Base-by-base conservation (phyloP, 2,329 filamentous ascomycete genomes). In the Aaosphaeria arxii region DNA sequence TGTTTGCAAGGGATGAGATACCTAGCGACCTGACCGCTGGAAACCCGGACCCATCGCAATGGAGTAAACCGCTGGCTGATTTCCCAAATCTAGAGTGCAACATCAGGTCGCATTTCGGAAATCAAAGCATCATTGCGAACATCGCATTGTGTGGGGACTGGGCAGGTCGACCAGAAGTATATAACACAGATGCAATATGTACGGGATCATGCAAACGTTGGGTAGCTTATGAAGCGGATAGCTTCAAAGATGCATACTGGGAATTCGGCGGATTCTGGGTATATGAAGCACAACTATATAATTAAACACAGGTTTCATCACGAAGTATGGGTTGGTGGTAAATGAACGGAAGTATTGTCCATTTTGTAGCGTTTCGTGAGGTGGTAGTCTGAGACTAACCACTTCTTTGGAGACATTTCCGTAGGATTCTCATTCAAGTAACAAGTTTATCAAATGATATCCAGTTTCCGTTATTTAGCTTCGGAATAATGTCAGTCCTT, bases 101-200 rank as follows among this genome's bases (percentile, higher is more conserved):
- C 40, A 86, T 94, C 54, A 46, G 52, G 5, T 38, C 11, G 6
- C 53, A 59, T 44, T 65, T 67, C 44, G 48, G 48, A 32, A 53
- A 61, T 29, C 49, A 55, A 52, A 53, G 46, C n/a, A 56, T 64
- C 45, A 63, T 78, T 40, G 67, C 77, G 43, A 74, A 79, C 56
- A 74, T 70, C 2, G 74, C 72, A n/a, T 76, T 79, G 55, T 79
- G 77, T 46, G 77, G 77, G 45, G 71, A 75, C 49, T 79, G 76
- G 76, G 76, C 76, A 31, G 76, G 76, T 11, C 46, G 58, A 66
- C 29, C 76, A 82, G 56, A 30, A 11, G 36, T 58, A 29, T 54
- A 52, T 48, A 17, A 30, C 40, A n/a, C 33, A 7, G 42, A 56
- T 42, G 32, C 72, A 79, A 52, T 85, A 32, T 56, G 54, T 42